Percentiles rank a stretch among this genome's conserved stretches.
Evolutionary conservation across 768 basidiomycete genomes (phyloP).

Genomic region (Baorangia bicolor): DNA sequence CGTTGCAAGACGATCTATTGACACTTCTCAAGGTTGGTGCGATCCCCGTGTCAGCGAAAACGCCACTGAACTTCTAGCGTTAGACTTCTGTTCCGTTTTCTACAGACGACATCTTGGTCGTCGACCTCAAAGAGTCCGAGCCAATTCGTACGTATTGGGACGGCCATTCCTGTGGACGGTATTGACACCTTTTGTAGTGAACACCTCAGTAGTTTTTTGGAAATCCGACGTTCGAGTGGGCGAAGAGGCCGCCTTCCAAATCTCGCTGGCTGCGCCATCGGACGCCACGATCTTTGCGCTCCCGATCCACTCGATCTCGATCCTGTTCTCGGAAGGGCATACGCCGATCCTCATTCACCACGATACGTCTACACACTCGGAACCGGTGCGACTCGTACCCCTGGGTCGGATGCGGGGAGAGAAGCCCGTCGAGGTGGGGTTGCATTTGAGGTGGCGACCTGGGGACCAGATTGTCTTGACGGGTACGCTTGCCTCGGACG

Average conservation of each 20-base stretch:
- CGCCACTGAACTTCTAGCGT: neutral
- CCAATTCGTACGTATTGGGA: constrained; percentile 55
- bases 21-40: constrained; percentile 63
- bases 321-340: constrained; percentile 56
- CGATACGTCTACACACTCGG: constrained; percentile 15
- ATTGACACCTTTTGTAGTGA: constrained; percentile 45
- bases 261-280: constrained; percentile 56
- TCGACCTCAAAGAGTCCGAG: constrained; percentile 63
- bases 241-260: constrained; percentile 69
- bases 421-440: constrained; percentile 27
- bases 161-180: neutral
- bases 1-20: constrained; percentile 69
- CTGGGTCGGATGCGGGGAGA: constrained; percentile 47
- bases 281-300: constrained; percentile 51
- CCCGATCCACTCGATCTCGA: constrained; percentile 56
- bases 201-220: constrained; percentile 73
- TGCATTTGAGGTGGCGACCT: constrained; percentile 57
- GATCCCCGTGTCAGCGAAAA: neutral
- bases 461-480: constrained; percentile 55
- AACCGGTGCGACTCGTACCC: constrained; percentile 32
- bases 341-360: constrained; percentile 55
- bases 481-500: constrained; percentile 55
- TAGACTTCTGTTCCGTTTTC: constrained; percentile 72
- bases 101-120: constrained; percentile 52
- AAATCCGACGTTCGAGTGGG: constrained; percentile 55